A percentile compares a stretch with the other conserved stretches of the same genome.
Conservation (phyloP, 805 yeast species). For the Isabelozyma heimii region DNA sequence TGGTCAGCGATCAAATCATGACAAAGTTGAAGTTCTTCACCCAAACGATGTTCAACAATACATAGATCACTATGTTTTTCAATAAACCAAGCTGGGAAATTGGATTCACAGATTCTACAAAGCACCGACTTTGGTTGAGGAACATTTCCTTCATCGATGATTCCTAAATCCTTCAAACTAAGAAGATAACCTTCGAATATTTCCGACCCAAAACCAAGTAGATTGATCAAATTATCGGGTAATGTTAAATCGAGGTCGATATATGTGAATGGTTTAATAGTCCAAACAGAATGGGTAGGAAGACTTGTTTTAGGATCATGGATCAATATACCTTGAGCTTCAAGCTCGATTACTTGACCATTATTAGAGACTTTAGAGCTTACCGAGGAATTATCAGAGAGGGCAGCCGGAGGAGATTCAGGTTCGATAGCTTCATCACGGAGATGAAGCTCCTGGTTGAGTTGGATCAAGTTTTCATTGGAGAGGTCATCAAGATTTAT, state of each 20-base stretch:
- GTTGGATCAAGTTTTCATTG: not conserved
- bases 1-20: constrained; percentile 82
- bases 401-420: not conserved
- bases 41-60: constrained; percentile 77
- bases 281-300: constrained; percentile 91
- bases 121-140: constrained; percentile 82
- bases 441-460: not conserved
- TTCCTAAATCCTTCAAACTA: constrained; percentile 59
- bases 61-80: constrained; percentile 90
- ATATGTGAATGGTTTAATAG: constrained; percentile 72
- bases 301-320: constrained; percentile 53
- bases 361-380: constrained; percentile 46
- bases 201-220: constrained; percentile 86
- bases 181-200: constrained; percentile 73
- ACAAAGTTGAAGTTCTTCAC: constrained; percentile 66
- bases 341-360: constrained; percentile 68
- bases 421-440: not conserved
- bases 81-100: constrained; percentile 94
- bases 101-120: constrained; percentile 89
- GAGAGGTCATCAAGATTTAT: constrained; percentile 2
- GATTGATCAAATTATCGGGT: constrained; percentile 66
- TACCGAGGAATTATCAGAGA: not conserved
- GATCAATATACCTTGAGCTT: constrained; percentile 90
- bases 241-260: constrained; percentile 63
- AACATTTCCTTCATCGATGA: constrained; percentile 58